Evolutionary conservation across 2,329 filamentous ascomycete species (phyloP).

Genomic region (Huntiella moniliformis): DNA sequence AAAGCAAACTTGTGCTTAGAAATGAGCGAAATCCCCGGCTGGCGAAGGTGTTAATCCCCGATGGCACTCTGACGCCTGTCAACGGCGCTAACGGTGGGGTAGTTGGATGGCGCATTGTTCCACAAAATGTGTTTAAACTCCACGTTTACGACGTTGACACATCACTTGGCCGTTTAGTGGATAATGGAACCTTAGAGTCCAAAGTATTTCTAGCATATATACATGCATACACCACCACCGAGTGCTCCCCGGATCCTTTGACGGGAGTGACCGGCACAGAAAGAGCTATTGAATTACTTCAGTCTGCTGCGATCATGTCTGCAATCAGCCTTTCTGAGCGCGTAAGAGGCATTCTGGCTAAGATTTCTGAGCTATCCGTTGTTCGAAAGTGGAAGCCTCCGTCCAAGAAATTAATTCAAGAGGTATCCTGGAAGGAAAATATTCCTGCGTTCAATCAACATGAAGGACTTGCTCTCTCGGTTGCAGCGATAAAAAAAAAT

Average conservation of each 20-base stretch:
- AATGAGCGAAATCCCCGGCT: constrained; percentile 11
- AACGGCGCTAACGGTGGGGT: too few species aligned
- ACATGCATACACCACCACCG: constrained; percentile 33
- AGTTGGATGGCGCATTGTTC: too few species aligned
- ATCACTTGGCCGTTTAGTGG: constrained; percentile 28
- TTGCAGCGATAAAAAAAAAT: too few species aligned
- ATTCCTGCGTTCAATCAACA: constrained; percentile 28
- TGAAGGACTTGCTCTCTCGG: constrained; percentile 10
- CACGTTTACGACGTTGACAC: constrained; percentile 31
- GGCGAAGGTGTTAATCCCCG: constrained; percentile 21
- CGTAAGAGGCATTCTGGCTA: constrained; percentile 19
- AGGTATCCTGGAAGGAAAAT: constrained; percentile 21
- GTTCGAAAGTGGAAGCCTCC: constrained; percentile 25
- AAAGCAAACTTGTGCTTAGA: constrained; percentile 27
- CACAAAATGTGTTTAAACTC: constrained; percentile 1
- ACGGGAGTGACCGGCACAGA: constrained; percentile 34
- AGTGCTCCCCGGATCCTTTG: constrained; percentile 30
- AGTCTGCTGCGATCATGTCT: constrained; percentile 29
- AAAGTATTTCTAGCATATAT: constrained; percentile 32
- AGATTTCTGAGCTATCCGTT: constrained; percentile 25
- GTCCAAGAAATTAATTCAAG: constrained; percentile 25
- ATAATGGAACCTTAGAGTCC: constrained; percentile 32
- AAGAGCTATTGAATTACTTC: constrained; percentile 28
- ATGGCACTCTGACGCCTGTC: not conserved
- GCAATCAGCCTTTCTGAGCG: constrained; percentile 22